phyloP scores from a whole-genome alignment of 2,329 filamentous ascomycete species.

The Cladosporium sp. region DNA sequence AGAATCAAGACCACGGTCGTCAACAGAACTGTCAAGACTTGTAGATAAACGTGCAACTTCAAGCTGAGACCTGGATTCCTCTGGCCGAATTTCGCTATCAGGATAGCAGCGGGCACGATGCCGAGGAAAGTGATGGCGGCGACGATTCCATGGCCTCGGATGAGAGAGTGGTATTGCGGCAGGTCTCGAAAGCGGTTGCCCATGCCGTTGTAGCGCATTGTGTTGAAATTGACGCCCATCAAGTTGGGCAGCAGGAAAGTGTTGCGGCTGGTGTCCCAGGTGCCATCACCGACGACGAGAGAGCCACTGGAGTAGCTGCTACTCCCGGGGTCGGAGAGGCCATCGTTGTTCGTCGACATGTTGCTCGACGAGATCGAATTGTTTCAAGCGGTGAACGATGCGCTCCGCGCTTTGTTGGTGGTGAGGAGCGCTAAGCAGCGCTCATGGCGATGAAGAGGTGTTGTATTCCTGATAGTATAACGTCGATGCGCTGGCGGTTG shows the following conservation, averaged over 20 bases:
- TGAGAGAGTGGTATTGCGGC: constrained; percentile 64
- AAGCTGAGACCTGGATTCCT: constrained; percentile 57
- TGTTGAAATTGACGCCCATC: constrained; percentile 71
- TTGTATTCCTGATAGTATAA: background rate
- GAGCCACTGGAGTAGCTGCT: constrained; percentile 69
- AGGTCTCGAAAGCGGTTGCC: constrained; percentile 71
- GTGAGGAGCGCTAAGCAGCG: constrained; percentile 10
- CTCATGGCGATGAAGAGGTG: constrained; percentile 6
- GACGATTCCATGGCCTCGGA: constrained; percentile 68
- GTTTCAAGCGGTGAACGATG: constrained; percentile 3
- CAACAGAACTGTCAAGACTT: constrained; percentile 64
- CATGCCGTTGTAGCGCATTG: constrained; percentile 86
- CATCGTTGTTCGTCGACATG: constrained; percentile 25
- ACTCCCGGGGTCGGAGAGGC: constrained; percentile 66
- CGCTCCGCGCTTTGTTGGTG: constrained; percentile 6
- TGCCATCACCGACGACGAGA: constrained; percentile 76
- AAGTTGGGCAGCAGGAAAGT: constrained; percentile 75
- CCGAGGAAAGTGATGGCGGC: constrained; percentile 70
- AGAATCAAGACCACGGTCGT: constrained; percentile 68
- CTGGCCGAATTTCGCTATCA: constrained; percentile 68
- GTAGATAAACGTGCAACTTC: constrained; percentile 68
- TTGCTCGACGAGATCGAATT: background rate
- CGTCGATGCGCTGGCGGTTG: background rate
- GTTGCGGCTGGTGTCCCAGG: constrained; percentile 75
- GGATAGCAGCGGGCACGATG: constrained; percentile 68